Evolutionary conservation across 768 basidiomycete genomes (phyloP), one percentile per base, ranked within the genome.

Genomic region (Trametes meyenii): DNA sequence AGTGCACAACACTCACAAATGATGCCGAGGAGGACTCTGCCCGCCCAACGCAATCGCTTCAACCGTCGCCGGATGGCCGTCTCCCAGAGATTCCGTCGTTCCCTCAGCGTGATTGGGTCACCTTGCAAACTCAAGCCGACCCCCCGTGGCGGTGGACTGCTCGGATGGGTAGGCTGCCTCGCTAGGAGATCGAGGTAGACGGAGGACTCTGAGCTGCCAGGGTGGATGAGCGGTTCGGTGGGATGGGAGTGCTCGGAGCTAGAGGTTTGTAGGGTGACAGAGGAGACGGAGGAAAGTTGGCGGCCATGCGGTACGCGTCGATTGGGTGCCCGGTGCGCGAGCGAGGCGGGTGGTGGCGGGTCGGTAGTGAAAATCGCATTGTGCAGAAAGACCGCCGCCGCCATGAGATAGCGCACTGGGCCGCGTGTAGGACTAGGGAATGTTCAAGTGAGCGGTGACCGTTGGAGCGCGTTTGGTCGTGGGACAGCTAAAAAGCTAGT

Each of bases 301-400:
- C 69, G 68, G 35, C 66, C 57, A 58, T 69, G 69, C 4, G 60
- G 58, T 13, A 40, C 44, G 33, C 50, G 49, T 19, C 45, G 53
- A 19, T 60, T 38, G 38, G 43, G 26, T 23, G 43, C 43, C 29
- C 63, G 58, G 44, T 55, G 46, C 26, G 50, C 55, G 56, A 56
- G 46, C 29, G 63, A 48, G 17, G 71, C 61, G 0, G 65, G 66
- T 5, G 66, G 52, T 7, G 66, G 64, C 10, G 64, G 64, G 39
- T 72, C 70, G 19, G 60, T 49, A 49, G 77, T 63, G 71, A 82
- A 81, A 56, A 84, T 68, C 35, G 81, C 76, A 67, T 84, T 81
- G 72, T 87, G 85, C 52, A 86, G 78, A 70, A 82, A 80, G 53
- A 86, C 71, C 53, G 57, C 57, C 17, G 83, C 84, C 57, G 85